These are phyloP conservation scores for Trichosporon faecale DNA, from an alignment of 1,284 basidiomycete genomes.

Conservation along the genomic window DNA sequence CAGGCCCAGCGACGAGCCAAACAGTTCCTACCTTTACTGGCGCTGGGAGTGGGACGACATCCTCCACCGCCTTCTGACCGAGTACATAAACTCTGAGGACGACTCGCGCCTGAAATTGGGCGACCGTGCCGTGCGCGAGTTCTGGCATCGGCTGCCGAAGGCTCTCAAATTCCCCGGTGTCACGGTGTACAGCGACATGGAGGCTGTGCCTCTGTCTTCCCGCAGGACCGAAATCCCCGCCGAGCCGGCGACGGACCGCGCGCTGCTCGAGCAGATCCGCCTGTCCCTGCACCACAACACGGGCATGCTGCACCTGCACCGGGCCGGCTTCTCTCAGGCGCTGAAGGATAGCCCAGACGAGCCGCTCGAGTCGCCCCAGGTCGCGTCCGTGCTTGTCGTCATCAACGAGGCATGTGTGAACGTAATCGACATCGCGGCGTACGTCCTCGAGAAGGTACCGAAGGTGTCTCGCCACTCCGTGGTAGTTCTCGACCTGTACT, in stretches of 20 bases:
- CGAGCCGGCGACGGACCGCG: neutral
- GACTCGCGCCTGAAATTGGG: neutral
- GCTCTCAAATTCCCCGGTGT: constrained; percentile 3
- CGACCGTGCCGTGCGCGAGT: constrained; percentile 3
- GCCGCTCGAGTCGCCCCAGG: constrained; percentile 6
- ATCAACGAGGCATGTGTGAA: constrained; percentile 8
- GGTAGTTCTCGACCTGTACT: constrained; percentile 5
- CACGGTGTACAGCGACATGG: neutral
- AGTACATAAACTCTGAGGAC: constrained; percentile 6
- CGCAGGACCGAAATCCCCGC: neutral
- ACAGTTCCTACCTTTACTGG: neutral
- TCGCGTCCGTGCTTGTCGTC: neutral
- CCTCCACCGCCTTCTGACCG: constrained; percentile 6
- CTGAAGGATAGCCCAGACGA: neutral
- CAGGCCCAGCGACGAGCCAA: neutral
- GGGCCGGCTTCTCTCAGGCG: neutral
- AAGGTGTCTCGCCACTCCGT: neutral
- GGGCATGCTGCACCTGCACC: constrained; percentile 9
- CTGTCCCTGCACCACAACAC: constrained; percentile 5
- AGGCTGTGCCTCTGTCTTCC: neutral
- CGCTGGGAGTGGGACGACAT: constrained; percentile 11
- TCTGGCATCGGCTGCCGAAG: neutral
- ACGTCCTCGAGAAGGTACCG: constrained; percentile 7
- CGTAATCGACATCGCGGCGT: constrained; percentile 7
- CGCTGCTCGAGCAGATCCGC: constrained; percentile 3